Conservation (phyloP, 306 rosid genomes). For the Prunus dulcis region DNA sequence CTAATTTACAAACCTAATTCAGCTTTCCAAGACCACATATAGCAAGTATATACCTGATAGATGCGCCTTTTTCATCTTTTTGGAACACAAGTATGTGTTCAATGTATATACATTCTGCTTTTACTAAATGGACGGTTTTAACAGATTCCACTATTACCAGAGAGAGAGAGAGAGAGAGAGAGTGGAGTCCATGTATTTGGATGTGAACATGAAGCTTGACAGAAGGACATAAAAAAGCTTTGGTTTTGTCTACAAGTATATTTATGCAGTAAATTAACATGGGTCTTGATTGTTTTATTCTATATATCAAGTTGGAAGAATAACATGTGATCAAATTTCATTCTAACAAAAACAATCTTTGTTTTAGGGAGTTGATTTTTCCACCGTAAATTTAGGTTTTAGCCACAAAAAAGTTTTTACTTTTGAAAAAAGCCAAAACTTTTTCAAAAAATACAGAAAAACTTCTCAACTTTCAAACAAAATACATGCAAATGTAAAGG, state of each 20-base stretch:
- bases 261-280: not conserved
- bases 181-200: slow-evolving; percentile 12
- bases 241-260: not conserved
- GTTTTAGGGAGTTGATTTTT: no score
- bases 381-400: no score
- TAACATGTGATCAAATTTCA: not conserved
- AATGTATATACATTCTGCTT: slow-evolving; percentile 12
- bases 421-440: no score
- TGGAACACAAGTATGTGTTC: slow-evolving; percentile 12
- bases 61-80: not conserved
- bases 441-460: no score
- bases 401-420: no score
- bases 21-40: not conserved
- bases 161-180: not conserved
- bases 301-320: not conserved
- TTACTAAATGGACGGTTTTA: slow-evolving; percentile 7
- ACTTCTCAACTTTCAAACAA: no score
- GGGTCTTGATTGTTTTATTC: not conserved
- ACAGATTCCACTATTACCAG: slow-evolving; percentile 10
- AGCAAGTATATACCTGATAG: not conserved
- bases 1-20: not conserved
- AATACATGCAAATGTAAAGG: no score
- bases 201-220: slow-evolving; percentile 9
- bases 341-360: no score
- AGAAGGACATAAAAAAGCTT: not conserved